Percentiles rank a stretch among this genome's conserved stretches.
These are phyloP conservation scores for Pseudomonodictys pantanalensis DNA, from an alignment of 495 filamentous ascomycete species.

Conservation along the genomic window DNA sequence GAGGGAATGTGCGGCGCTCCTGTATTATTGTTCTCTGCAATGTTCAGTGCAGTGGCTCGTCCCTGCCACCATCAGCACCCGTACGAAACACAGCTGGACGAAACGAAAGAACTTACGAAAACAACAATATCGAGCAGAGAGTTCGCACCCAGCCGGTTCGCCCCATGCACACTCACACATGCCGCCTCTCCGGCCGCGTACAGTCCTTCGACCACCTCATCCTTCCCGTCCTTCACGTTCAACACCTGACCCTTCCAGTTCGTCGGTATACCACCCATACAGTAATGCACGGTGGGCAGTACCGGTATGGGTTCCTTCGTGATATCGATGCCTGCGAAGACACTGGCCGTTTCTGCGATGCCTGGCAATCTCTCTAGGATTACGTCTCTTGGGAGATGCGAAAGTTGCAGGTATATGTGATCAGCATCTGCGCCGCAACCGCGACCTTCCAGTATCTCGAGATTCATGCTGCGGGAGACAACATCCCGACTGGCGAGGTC, in stretches of 20 bases:
- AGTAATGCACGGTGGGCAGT: slow-evolving; percentile 97
- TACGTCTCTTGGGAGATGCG: slow-evolving; percentile 84
- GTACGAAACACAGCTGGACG: neutral
- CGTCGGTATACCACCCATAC: slow-evolving; percentile 99
- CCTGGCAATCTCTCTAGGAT: slow-evolving; percentile 95
- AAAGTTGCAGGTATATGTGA: slow-evolving; percentile 96
- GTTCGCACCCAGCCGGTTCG: slow-evolving; percentile 96
- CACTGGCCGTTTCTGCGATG: slow-evolving; percentile 96
- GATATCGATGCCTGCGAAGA: slow-evolving; percentile 96
- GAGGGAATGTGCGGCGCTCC: slow-evolving; percentile 71
- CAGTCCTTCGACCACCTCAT: slow-evolving; percentile 90
- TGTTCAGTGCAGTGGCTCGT: slow-evolving; percentile 91
- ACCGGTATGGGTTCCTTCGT: slow-evolving; percentile 96
- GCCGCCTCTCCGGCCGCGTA: slow-evolving; percentile 96
- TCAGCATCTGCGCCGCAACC: slow-evolving; percentile 96
- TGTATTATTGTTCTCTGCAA: slow-evolving; percentile 83
- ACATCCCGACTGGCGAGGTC: slow-evolving; percentile 95
- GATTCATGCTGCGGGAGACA: slow-evolving; percentile 93
- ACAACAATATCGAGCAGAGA: slow-evolving; percentile 95
- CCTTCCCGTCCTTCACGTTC: slow-evolving; percentile 76
- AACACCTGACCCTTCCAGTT: slow-evolving; percentile 96
- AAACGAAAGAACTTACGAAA: slow-evolving; percentile 54
- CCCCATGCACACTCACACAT: slow-evolving; percentile 97
- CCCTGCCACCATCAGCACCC: slow-evolving; percentile 36
- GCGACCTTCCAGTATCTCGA: slow-evolving; percentile 96